These are phyloP conservation scores for Stachybotrys echinatus DNA, from an alignment of 2,329 filamentous ascomycete genomes.

Conservation along the genomic window DNA sequence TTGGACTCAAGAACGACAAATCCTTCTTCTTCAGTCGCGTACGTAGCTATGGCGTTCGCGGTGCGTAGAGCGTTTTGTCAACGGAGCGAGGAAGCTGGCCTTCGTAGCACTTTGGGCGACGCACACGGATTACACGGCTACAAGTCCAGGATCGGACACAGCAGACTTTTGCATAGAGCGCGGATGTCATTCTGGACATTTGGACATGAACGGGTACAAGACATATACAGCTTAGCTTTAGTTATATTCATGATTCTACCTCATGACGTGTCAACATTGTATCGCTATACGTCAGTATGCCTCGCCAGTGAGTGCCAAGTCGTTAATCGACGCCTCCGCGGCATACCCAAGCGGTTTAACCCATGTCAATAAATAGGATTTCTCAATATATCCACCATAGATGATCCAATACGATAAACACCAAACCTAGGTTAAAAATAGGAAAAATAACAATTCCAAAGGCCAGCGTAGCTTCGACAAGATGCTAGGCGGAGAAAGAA, in stretches of 20 bases:
- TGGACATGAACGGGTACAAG: too few species aligned
- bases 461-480: too few species aligned
- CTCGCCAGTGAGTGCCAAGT: neutral
- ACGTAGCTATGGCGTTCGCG: constrained; percentile 47
- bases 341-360: neutral
- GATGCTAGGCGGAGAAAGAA: neutral
- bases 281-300: neutral
- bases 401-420: neutral
- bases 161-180: neutral
- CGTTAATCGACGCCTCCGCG: neutral
- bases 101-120: too few species aligned
- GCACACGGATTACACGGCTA: too few species aligned
- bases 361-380: neutral
- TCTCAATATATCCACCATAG: neutral
- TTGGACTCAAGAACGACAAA: constrained; percentile 59
- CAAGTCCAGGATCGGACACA: too few species aligned
- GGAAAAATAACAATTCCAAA: too few species aligned
- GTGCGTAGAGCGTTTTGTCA: neutral
- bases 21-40: constrained; percentile 65
- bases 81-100: too few species aligned
- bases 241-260: too few species aligned
- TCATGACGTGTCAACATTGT: neutral
- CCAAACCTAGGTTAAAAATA: too few species aligned
- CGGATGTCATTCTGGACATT: too few species aligned
- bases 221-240: too few species aligned